Conservation (phyloP, 148 eudicot genomes). For the Pharnaceum exiguum region DNA sequence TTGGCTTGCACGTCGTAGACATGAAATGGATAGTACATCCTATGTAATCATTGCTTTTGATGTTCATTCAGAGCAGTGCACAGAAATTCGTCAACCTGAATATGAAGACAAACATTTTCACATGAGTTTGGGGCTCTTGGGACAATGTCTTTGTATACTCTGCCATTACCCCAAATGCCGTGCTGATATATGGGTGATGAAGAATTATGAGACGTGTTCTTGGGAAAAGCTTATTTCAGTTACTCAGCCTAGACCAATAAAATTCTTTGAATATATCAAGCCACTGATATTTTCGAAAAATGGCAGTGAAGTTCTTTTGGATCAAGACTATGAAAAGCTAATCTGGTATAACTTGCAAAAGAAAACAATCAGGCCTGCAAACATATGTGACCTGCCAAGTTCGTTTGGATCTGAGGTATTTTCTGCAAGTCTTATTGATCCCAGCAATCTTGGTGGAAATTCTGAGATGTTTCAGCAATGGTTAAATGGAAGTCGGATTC, state of each 20-base stretch:
- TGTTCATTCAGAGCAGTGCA: neutral
- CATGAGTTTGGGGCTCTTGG: neutral
- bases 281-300: constrained; percentile 7
- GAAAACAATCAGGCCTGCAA: neutral
- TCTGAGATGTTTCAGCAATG: no score
- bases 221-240: constrained; percentile 2
- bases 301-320: constrained; percentile 7
- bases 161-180: neutral
- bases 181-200: constrained; percentile 2
- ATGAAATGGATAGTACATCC: neutral
- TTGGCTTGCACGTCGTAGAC: neutral
- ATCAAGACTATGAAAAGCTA: constrained; percentile 6
- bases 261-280: constrained; percentile 2
- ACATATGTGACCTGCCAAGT: neutral
- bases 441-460: neutral
- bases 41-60: neutral
- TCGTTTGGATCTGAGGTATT: neutral
- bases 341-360: constrained; percentile 16
- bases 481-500: no score
- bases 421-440: constrained; percentile 3
- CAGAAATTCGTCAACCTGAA: neutral
- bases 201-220: neutral
- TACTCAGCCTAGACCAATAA: neutral
- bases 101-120: neutral
- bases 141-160: neutral